Percentiles rank a stretch among this genome's conserved stretches.
Evolutionary conservation across 805 yeast genomes (phyloP).

Genomic region (Wickerhamomyces bisporus): DNA sequence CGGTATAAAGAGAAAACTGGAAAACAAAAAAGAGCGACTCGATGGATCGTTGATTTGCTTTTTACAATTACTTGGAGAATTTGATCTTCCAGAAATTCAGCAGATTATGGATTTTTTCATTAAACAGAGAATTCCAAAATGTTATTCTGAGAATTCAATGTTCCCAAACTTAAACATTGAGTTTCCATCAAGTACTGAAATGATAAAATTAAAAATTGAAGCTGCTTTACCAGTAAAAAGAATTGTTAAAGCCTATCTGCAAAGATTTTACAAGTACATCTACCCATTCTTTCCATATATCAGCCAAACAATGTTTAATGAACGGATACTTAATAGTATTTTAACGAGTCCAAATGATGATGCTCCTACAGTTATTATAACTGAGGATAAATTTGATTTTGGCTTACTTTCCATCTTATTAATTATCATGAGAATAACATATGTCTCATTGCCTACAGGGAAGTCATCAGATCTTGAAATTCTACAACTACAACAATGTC

Average conservation of each 20-base stretch:
- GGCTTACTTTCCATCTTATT: conserved; percentile 36
- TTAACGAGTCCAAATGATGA: conserved; percentile 29
- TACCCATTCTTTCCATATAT: conserved; percentile 46
- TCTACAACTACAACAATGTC: conserved; percentile 26
- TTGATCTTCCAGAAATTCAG: conserved; percentile 16
- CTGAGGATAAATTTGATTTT: conserved; percentile 36
- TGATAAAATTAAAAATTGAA: conserved; percentile 29
- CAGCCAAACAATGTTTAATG: conserved; percentile 32
- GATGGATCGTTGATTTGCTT: conserved; percentile 19
- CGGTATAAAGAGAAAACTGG: conserved; percentile 6
- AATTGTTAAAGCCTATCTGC: conserved; percentile 36
- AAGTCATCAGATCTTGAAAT: conserved; percentile 11
- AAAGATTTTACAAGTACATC: conserved; percentile 36
- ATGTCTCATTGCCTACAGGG: conserved; percentile 33
- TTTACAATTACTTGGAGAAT: conserved; percentile 18
- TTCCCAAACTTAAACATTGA: conserved; percentile 13
- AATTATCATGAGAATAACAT: conserved; percentile 36
- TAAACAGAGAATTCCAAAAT: conserved; percentile 14
- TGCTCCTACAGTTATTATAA: conserved; percentile 24
- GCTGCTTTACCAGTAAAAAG: conserved; percentile 33
- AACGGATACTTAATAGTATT: conserved; percentile 24
- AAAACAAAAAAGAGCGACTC: conserved; percentile 15
- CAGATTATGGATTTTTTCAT: conserved; percentile 16
- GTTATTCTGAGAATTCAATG: conserved; percentile 3
- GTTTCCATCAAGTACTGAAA: background rate